phyloP scores from a whole-genome alignment of 2,329 filamentous ascomycete genomes.

The Pezicula neosporulosa region DNA sequence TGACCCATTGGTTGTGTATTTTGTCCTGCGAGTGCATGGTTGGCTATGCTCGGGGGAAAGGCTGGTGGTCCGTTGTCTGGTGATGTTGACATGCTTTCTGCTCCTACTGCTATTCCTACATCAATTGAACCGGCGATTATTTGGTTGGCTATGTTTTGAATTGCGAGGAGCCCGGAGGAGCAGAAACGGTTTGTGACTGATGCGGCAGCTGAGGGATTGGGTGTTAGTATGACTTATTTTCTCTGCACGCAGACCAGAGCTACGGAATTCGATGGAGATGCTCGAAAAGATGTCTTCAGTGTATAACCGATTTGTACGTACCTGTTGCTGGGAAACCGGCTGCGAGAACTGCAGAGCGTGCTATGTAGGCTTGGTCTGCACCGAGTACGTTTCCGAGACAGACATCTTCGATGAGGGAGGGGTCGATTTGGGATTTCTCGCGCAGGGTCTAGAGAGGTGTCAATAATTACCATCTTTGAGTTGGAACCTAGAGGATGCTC shows the following conservation, averaged over 20 bases:
- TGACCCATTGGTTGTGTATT: constrained; percentile 97
- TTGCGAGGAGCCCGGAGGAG: constrained; percentile 86
- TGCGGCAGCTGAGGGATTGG: constrained; percentile 54
- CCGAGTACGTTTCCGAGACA: constrained; percentile 88
- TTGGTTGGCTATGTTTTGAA: constrained; percentile 89
- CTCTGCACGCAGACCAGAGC: no score
- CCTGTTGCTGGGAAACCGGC: constrained; percentile 78
- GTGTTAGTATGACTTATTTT: no score
- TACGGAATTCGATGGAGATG: no score
- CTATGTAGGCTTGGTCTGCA: constrained; percentile 89
- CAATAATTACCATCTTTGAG: neutral
- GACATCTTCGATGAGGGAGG: constrained; percentile 82
- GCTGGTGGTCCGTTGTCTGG: constrained; percentile 80
- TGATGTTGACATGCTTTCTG: constrained; percentile 87
- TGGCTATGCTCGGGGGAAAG: constrained; percentile 81
- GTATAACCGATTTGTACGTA: no score
- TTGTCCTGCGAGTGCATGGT: constrained; percentile 75
- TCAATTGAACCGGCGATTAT: constrained; percentile 91
- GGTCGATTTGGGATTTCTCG: constrained; percentile 47
- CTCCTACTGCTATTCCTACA: constrained; percentile 87
- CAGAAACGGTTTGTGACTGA: constrained; percentile 90
- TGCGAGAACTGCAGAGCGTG: constrained; percentile 81
- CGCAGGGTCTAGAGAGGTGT: constrained; percentile 8
- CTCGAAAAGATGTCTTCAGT: no score
- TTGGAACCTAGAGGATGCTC: constrained; percentile 65